Evolutionary conservation across 1,284 basidiomycete species (phyloP).

Genomic region (Rhizoctonia solani): DNA sequence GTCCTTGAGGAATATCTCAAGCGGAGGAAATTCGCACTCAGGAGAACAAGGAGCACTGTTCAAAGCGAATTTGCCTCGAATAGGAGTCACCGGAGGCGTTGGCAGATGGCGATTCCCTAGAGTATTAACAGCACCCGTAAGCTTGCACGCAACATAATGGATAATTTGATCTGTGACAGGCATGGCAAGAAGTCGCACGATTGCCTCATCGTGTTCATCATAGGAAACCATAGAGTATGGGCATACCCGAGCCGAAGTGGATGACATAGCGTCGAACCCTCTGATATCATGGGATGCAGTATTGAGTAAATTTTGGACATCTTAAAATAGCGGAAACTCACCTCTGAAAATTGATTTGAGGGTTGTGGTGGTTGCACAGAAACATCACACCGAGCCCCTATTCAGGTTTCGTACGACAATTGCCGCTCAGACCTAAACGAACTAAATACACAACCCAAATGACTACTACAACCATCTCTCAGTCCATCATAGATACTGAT

Average conservation of each 20-base stretch:
- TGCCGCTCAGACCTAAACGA: too few relatives aligned
- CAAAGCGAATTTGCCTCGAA: slow-evolving; percentile 7
- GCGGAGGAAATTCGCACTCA: slow-evolving; percentile 12
- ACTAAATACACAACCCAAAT: too few relatives aligned
- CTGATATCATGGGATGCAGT: not conserved
- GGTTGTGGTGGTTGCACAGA: too few relatives aligned
- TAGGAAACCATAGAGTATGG: slow-evolving; percentile 1
- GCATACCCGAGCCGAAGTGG: not conserved
- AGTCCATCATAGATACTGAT: too few relatives aligned
- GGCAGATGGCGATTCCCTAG: not conserved
- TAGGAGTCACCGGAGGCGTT: slow-evolving; percentile 4
- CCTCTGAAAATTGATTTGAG: too few relatives aligned
- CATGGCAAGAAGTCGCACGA: slow-evolving; percentile 4
- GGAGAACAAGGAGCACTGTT: not conserved
- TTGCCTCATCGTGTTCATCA: not conserved
- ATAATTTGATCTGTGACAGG: slow-evolving; percentile 7
- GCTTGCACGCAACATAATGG: not conserved
- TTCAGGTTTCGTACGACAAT: too few relatives aligned
- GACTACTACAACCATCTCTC: too few relatives aligned
- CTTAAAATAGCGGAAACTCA: too few relatives aligned
- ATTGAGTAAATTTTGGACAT: too few relatives aligned
- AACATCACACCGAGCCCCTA: too few relatives aligned
- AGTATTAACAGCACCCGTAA: not conserved
- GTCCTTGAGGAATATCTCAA: not conserved
- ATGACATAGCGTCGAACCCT: not conserved